Evolutionary conservation across 2,329 filamentous ascomycete genomes (phyloP).

Genomic region (Dactylellina cionopaga): DNA sequence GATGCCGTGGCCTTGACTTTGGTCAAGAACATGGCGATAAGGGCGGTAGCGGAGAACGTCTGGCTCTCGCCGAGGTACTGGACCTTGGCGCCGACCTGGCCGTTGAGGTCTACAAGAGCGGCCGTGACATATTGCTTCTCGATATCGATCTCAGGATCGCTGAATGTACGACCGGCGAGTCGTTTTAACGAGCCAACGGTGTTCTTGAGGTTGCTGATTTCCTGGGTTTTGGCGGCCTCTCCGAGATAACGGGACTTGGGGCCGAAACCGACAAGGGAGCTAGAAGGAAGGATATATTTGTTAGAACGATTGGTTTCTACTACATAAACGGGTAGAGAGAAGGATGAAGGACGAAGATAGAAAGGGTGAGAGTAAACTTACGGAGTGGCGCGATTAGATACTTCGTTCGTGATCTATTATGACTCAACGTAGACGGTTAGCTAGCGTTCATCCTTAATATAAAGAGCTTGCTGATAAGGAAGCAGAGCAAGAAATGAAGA

Average conservation of each 20-base stretch:
- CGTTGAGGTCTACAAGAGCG: constrained; percentile 85
- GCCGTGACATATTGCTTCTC: constrained; percentile 93
- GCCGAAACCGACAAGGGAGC: constrained; percentile 93
- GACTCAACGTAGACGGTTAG: constrained; percentile 17
- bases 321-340: constrained; percentile 54
- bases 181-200: constrained; percentile 93
- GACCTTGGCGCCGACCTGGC: constrained; percentile 94
- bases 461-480: constrained; percentile 39
- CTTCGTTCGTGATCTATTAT: constrained; percentile 94
- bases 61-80: constrained; percentile 94
- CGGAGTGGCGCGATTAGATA: constrained; percentile 97
- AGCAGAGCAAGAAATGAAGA: constrained; percentile 47
- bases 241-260: constrained; percentile 93
- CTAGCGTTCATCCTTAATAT: constrained; percentile 53
- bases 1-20: constrained; percentile 91
- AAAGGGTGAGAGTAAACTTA: too few species aligned
- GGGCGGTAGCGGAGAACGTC: constrained; percentile 91
- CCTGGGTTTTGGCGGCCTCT: constrained; percentile 96
- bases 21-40: constrained; percentile 93
- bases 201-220: constrained; percentile 99
- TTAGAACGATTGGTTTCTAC: constrained; percentile 54
- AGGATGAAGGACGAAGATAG: constrained; percentile 57
- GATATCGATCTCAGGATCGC: constrained; percentile 89
- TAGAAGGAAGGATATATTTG: constrained; percentile 60
- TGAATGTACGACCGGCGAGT: constrained; percentile 84